A percentile compares a stretch with the other conserved stretches of the same genome.
Evolutionary conservation across 2,329 filamentous ascomycete genomes (phyloP).

Genomic region (Seiridium cupressi): DNA sequence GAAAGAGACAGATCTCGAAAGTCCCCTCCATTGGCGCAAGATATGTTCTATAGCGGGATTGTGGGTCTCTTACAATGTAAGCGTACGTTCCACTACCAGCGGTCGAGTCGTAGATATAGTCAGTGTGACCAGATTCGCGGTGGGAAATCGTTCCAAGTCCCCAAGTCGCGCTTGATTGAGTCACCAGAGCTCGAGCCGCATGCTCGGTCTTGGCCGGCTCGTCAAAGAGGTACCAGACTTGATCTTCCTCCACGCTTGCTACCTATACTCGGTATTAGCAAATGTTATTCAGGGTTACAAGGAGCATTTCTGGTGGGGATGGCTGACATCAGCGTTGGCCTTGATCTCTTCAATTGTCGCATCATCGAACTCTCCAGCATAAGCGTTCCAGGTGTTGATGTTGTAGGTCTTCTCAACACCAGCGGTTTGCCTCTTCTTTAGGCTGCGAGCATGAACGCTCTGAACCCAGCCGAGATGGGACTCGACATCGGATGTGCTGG

Average conservation of each 20-base stretch:
- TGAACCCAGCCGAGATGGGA: slow-evolving; percentile 32
- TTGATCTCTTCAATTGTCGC: slow-evolving; percentile 37
- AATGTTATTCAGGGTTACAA: neutral
- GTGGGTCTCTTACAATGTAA: slow-evolving; percentile 36
- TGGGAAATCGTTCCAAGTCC: slow-evolving; percentile 47
- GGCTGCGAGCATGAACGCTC: slow-evolving; percentile 33
- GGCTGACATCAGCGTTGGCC: slow-evolving; percentile 28
- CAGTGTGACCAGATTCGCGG: slow-evolving; percentile 25
- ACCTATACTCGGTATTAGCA: slow-evolving; percentile 19
- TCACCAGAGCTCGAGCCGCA: slow-evolving; percentile 22
- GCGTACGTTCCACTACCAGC: slow-evolving; percentile 41
- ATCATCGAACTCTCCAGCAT: slow-evolving; percentile 42
- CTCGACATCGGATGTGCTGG: slow-evolving; percentile 24
- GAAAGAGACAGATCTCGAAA: no score
- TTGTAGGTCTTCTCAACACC: slow-evolving; percentile 40
- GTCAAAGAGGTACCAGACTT: slow-evolving; percentile 25
- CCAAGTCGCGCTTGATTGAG: slow-evolving; percentile 36
- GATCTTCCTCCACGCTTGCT: slow-evolving; percentile 26
- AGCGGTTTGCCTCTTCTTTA: slow-evolving; percentile 29
- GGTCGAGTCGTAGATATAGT: slow-evolving; percentile 40
- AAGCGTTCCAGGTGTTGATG: slow-evolving; percentile 39
- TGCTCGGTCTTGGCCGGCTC: slow-evolving; percentile 14
- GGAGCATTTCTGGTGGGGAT: neutral
- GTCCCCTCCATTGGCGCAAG: neutral
- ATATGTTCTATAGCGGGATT: neutral